Conservation (phyloP, 108 stramenopile genomes). For the Skeletonema grethae region DNA sequence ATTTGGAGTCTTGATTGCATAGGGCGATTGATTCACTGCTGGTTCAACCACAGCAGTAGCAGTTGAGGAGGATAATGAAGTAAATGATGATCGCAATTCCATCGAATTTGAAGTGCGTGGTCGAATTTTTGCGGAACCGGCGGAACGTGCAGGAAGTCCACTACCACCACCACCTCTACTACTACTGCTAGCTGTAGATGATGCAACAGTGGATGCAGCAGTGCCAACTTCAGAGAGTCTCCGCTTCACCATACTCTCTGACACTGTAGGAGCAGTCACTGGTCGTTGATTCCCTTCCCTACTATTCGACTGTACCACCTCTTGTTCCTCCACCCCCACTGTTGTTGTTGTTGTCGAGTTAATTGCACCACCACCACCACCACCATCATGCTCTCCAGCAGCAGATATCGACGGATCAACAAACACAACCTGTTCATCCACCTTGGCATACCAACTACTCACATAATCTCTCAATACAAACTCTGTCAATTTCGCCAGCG, state of each 20-base stretch:
- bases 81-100: background rate
- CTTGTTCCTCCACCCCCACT: background rate
- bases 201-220: background rate
- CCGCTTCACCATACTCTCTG: background rate
- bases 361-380: no score
- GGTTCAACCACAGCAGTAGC: background rate
- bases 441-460: conserved; percentile 55
- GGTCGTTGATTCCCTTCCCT: background rate
- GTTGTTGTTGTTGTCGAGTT: background rate
- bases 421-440: conserved; percentile 47
- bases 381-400: background rate
- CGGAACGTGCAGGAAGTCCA: background rate
- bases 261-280: background rate
- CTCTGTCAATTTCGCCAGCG: conserved; percentile 73
- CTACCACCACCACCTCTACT: background rate
- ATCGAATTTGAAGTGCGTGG: background rate
- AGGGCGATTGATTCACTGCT: background rate
- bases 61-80: background rate
- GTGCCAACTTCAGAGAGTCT: background rate
- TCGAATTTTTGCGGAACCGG: background rate
- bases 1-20: background rate
- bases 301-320: background rate
- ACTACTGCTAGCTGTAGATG: background rate
- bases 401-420: background rate
- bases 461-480: conserved; percentile 80